A percentile compares a stretch with the other conserved stretches of the same genome.
Evolutionary conservation across 345 rosid species (phyloP).

Genomic region (Pelargonium nanum): DNA sequence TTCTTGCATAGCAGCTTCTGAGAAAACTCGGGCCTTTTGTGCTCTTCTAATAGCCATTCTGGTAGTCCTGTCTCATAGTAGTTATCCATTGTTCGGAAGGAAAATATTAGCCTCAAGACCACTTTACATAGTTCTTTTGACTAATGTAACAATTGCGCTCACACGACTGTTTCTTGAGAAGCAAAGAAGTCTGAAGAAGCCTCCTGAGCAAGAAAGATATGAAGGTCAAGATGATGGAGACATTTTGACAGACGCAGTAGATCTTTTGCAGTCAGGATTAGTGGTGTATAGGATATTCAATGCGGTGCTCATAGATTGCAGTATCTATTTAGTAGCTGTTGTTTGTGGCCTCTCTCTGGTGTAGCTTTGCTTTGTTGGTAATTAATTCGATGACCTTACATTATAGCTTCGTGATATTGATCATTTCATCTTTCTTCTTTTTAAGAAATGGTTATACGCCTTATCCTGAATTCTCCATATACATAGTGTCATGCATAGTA

Average conservation of each 20-base stretch:
- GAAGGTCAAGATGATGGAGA: slow-evolving; percentile 19
- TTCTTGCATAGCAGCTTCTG: slow-evolving; percentile 44
- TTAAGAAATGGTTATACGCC: no score
- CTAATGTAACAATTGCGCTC: slow-evolving; percentile 48
- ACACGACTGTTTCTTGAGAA: slow-evolving; percentile 24
- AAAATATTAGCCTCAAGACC: slow-evolving; percentile 42
- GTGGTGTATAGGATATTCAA: slow-evolving; percentile 44
- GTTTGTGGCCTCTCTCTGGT: slow-evolving; percentile 32
- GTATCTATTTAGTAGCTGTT: slow-evolving; percentile 56
- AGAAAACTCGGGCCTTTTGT: slow-evolving; percentile 40
- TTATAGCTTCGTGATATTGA: not conserved
- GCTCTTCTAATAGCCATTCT: slow-evolving; percentile 43
- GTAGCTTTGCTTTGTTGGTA: slow-evolving; percentile 10
- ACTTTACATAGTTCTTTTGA: slow-evolving; percentile 43
- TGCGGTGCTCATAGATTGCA: slow-evolving; percentile 60
- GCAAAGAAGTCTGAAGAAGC: slow-evolving; percentile 19
- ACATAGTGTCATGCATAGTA: not conserved
- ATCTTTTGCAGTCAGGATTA: slow-evolving; percentile 66
- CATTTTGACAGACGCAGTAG: slow-evolving; percentile 47
- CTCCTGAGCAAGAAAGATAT: slow-evolving; percentile 22
- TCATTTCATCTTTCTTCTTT: not conserved
- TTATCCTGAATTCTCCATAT: not conserved
- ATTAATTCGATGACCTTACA: no score
- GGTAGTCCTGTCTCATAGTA: slow-evolving; percentile 37
- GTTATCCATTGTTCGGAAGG: slow-evolving; percentile 28